These are phyloP conservation scores for Metschnikowia continentalis DNA, from an alignment of 805 yeast genomes.

Conservation along the genomic window DNA sequence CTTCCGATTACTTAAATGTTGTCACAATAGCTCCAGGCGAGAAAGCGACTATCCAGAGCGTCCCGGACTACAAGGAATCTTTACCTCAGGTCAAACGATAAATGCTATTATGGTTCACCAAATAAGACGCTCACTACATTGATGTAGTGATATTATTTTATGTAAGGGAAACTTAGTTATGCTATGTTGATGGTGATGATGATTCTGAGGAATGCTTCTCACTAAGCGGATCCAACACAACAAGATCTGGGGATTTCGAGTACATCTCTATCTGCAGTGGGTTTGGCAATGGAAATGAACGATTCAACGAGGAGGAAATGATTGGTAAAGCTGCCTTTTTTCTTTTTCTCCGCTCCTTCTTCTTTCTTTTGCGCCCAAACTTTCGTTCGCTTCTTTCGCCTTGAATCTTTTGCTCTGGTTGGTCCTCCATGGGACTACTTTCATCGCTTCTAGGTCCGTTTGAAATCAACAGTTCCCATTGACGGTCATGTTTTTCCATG, in stretches of 20 bases:
- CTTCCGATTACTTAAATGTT: slow-evolving; percentile 47
- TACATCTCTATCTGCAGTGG: slow-evolving; percentile 17
- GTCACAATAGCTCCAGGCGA: slow-evolving; percentile 42
- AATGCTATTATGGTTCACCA: not conserved
- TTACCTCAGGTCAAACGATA: slow-evolving; percentile 11
- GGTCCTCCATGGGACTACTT: not conserved
- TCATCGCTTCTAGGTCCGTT: not conserved
- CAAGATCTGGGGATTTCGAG: slow-evolving; percentile 14
- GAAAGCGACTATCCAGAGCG: slow-evolving; percentile 40
- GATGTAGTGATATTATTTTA: not conserved
- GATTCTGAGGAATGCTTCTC: slow-evolving; percentile 1
- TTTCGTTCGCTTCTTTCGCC: slow-evolving; percentile 1
- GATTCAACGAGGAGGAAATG: slow-evolving; percentile 13
- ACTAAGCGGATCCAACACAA: slow-evolving; percentile 10
- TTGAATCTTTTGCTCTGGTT: not conserved
- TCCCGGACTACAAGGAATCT: slow-evolving; percentile 37
- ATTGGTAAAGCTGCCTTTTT: slow-evolving; percentile 10
- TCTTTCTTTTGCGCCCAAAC: not conserved
- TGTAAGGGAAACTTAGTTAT: not conserved
- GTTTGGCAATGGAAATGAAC: slow-evolving; percentile 18
- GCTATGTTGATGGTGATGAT: slow-evolving; percentile 3
- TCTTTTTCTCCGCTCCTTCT: slow-evolving; percentile 2
- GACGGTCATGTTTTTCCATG: slow-evolving; percentile 19
- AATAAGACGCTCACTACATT: not conserved
- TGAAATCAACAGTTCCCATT: slow-evolving; percentile 12